phyloP scores from a whole-genome alignment of 2,329 filamentous ascomycete genomes.

The Penicillium sp. region DNA sequence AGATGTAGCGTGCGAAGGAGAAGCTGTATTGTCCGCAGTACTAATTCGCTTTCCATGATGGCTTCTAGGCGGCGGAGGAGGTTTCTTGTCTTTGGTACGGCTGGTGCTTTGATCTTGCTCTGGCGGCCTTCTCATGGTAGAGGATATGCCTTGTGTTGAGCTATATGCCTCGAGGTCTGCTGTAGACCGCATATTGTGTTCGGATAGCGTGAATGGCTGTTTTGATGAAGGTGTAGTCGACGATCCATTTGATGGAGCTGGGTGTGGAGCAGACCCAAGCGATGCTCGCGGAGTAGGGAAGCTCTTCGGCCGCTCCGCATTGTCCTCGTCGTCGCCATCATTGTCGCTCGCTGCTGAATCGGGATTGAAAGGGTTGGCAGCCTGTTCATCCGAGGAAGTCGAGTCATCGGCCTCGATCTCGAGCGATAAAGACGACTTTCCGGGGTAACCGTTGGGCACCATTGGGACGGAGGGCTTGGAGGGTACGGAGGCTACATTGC shows the following conservation, averaged over 20 bases:
- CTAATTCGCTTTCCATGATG: slow-evolving; percentile 72
- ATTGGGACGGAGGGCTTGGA: slow-evolving; percentile 9
- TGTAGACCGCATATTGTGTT: slow-evolving; percentile 5
- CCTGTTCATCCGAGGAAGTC: slow-evolving; percentile 31
- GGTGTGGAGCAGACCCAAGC: slow-evolving; percentile 21
- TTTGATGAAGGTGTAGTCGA: slow-evolving; percentile 7
- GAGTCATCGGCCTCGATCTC: slow-evolving; percentile 25
- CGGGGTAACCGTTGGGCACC: slow-evolving; percentile 18
- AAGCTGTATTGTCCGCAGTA: slow-evolving; percentile 27
- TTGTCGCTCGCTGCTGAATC: slow-evolving; percentile 26
- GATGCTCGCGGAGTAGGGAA: slow-evolving; percentile 10
- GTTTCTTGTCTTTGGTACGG: slow-evolving; percentile 55
- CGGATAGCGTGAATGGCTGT: slow-evolving; percentile 3
- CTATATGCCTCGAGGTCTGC: slow-evolving; percentile 1
- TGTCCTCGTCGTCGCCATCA: slow-evolving; percentile 15
- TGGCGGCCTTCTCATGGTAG: slow-evolving; percentile 45
- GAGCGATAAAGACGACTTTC: slow-evolving; percentile 20
- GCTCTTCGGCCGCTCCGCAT: slow-evolving; percentile 4
- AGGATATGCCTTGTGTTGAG: slow-evolving; percentile 1
- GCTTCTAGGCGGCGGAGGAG: slow-evolving; percentile 65
- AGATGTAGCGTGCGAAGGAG: slow-evolving; percentile 21
- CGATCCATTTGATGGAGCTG: slow-evolving; percentile 24
- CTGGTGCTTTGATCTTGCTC: slow-evolving; percentile 50
- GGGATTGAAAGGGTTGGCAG: slow-evolving; percentile 38
- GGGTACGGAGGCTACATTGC: slow-evolving; percentile 5